These are phyloP conservation scores for Elongisporangium undulatum DNA, from an alignment of 352 stramenopile species.

Conservation along the genomic window DNA sequence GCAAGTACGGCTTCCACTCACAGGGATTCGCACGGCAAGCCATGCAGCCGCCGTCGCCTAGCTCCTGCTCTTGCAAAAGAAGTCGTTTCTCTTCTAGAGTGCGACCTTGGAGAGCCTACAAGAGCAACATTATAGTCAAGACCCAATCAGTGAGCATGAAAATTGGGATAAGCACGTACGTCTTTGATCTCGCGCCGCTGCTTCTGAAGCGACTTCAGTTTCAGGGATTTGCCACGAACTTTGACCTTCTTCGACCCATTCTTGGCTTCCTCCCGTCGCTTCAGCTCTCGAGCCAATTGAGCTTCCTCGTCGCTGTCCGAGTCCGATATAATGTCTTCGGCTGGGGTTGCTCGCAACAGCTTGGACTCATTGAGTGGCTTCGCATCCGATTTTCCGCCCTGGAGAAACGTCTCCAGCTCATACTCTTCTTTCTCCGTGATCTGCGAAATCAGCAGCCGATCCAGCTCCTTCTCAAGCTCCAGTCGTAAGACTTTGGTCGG, in stretches of 20 bases:
- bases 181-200: slow-evolving; percentile 78
- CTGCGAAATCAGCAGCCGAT: slow-evolving; percentile 85
- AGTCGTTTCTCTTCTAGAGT: slow-evolving; percentile 63
- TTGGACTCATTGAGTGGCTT: background rate
- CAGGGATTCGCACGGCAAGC: slow-evolving; percentile 76
- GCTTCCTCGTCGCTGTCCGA: slow-evolving; percentile 78
- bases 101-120: slow-evolving; percentile 40
- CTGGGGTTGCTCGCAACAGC: background rate
- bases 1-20: slow-evolving; percentile 53
- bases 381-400: slow-evolving; percentile 7
- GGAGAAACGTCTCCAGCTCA: slow-evolving; percentile 47
- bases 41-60: slow-evolving; percentile 76
- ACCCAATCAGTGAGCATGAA: background rate
- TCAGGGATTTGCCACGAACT: slow-evolving; percentile 43
- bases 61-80: slow-evolving; percentile 57
- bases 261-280: slow-evolving; percentile 28
- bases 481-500: slow-evolving; percentile 82
- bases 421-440: slow-evolving; percentile 70
- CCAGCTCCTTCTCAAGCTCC: slow-evolving; percentile 91
- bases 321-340: slow-evolving; percentile 31
- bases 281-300: slow-evolving; percentile 43
- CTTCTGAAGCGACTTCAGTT: slow-evolving; percentile 60
- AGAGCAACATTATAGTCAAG: background rate
- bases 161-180: slow-evolving; percentile 7
- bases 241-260: slow-evolving; percentile 27